These are phyloP conservation scores for Erigeron philadelphicus DNA, from an alignment of 140 eudicot species.

Conservation along the genomic window DNA sequence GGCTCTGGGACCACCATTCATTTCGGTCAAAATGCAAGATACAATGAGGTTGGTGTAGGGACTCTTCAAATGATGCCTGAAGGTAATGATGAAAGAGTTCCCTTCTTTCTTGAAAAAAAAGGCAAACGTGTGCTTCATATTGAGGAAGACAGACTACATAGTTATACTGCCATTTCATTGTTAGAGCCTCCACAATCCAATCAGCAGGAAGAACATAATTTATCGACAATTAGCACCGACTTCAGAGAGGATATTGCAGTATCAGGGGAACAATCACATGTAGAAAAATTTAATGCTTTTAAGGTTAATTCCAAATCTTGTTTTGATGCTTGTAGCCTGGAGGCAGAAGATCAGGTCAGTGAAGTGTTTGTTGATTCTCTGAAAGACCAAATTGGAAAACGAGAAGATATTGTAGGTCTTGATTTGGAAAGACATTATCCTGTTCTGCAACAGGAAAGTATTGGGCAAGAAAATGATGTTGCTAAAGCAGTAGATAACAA, in stretches of 20 bases:
- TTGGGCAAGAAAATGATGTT: conserved; percentile 24
- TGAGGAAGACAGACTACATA: conserved; percentile 20
- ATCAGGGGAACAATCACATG: conserved; percentile 26
- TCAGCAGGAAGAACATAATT: conserved; percentile 20
- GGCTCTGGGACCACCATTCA: not conserved
- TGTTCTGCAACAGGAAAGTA: conserved; percentile 5
- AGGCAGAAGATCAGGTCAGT: conserved; percentile 9
- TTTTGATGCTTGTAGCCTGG: conserved; percentile 21
- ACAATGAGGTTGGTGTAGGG: conserved; percentile 7
- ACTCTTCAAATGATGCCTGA: conserved; percentile 15
- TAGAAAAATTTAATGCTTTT: conserved; percentile 11
- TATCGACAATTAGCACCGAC: not conserved
- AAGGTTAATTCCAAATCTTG: conserved; percentile 12
- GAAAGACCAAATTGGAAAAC: conserved; percentile 17
- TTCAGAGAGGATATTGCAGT: conserved; percentile 27
- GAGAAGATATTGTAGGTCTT: conserved; percentile 19
- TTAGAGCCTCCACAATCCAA: conserved; percentile 17
- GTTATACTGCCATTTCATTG: conserved; percentile 13
- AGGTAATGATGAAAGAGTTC: conserved; percentile 5
- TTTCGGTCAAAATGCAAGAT: not conserved
- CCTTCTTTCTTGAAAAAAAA: conserved; percentile 21
- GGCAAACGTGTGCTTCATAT: conserved; percentile 13
- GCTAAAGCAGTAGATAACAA: conserved; percentile 9
- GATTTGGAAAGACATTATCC: conserved; percentile 13
- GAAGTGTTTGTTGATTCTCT: conserved; percentile 22